phyloP scores from a whole-genome alignment of 208 protist species.

The Trichomonas tenax region DNA sequence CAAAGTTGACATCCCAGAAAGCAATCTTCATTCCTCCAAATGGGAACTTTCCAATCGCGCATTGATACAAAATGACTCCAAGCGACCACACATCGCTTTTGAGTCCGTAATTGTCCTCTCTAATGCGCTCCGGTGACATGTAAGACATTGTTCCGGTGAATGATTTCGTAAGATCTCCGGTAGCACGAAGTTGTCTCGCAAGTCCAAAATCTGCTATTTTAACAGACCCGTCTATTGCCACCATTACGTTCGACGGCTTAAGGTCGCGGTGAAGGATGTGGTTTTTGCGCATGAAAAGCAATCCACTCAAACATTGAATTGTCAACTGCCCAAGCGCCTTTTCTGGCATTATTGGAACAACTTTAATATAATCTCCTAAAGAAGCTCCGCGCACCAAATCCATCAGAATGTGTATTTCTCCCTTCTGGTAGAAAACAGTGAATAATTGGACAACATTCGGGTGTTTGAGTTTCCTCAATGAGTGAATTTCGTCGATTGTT shows the following conservation, averaged over 20 bases:
- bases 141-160: neutral
- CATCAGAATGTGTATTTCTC: neutral
- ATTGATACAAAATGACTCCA: neutral
- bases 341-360: neutral
- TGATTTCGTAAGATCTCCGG: neutral
- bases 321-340: neutral
- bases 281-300: neutral
- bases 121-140: neutral
- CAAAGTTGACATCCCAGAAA: neutral
- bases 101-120: neutral
- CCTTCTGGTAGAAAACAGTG: neutral
- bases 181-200: neutral
- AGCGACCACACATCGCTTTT: constrained; percentile 15
- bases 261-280: neutral
- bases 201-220: constrained; percentile 24
- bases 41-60: neutral
- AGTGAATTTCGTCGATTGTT: neutral
- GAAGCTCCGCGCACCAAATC: neutral
- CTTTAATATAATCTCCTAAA: neutral
- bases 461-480: neutral
- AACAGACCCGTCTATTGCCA: neutral
- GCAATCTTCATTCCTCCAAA: neutral
- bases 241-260: neutral
- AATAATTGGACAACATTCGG: neutral
- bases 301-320: neutral